Base-by-base conservation (phyloP, 2,329 filamentous ascomycete species). In the Parastagonospora nodorum region DNA sequence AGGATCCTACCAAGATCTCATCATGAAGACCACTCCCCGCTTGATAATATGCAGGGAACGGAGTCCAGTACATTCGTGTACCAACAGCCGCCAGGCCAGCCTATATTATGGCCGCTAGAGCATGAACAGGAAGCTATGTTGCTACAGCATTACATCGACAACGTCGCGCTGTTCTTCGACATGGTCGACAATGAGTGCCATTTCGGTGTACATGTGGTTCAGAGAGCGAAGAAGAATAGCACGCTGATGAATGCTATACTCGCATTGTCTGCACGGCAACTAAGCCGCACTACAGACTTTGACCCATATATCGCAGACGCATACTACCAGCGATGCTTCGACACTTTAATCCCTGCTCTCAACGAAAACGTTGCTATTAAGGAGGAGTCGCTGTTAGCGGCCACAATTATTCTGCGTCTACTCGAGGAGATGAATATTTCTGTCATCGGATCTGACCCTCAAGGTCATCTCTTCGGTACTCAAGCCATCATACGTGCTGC, bases 351-450 rank as follows among this genome's bases (percentile, higher is more conserved):
- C 2, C 74, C 75, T 2, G 69, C 72, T 1, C 53, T 77, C 2
- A 70, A 74, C 49, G 66, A 77, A 24, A 69, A 68, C 19, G 60
- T 69, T n/a, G 67, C 74, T 12, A 72, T 72, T 16, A 69, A 69
- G 43, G 74, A 77, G 39, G 74, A 77, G 46, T 68, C 73, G 27
- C 61, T 77, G 1, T 60, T 77, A 16, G 72, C 75, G 33, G 74
- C 75, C 2, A 76, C 74, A 1, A 71, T 77, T 10, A 73, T 77
- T 16, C 49, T 77, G 9, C 66, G 75, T 9, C 58, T 76, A 8
- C 58, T 75, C 16, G 75, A 77, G 53, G 75, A 77, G 46, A 76
- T 75, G 61, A 75, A 76, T 42, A 75, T 74, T 9, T 69, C 68
- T 1, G 63, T 74, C 16, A 64, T 66, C 27, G 71, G 70, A 35